Conservation (phyloP, 352 stramenopile genomes). For the Phytophthora pluvialis region DNA sequence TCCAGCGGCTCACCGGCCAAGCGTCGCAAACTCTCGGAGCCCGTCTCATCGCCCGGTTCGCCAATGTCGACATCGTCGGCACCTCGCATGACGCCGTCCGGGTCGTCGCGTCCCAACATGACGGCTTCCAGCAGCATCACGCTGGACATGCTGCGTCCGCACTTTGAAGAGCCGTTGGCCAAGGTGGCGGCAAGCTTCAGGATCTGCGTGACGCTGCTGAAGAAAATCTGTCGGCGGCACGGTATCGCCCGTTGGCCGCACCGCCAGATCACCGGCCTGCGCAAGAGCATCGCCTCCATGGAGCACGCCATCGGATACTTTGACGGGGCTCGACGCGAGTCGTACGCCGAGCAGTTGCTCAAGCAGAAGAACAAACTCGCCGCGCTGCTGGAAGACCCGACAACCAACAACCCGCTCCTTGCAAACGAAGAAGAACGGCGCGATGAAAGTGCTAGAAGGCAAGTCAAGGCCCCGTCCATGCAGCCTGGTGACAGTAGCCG, state of each 20-base stretch:
- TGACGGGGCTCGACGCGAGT: conserved; percentile 67
- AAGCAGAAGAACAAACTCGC: conserved; percentile 83
- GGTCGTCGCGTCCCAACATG: conserved; percentile 62
- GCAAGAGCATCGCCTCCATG: conserved; percentile 89
- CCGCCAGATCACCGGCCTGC: conserved; percentile 86
- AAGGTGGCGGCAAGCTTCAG: conserved; percentile 80
- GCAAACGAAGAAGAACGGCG: conserved; percentile 38
- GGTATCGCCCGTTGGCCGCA: conserved; percentile 85
- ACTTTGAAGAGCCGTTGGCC: conserved; percentile 86
- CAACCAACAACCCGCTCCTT: conserved; percentile 50
- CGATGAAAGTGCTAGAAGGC: conserved; percentile 4
- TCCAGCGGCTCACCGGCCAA: conserved; percentile 22
- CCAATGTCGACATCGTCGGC: conserved; percentile 20
- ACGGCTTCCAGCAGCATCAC: conserved; percentile 82
- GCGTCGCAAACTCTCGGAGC: conserved; percentile 32
- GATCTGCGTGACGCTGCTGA: conserved; percentile 86
- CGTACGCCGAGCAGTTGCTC: conserved; percentile 71
- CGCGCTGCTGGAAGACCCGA: conserved; percentile 68
- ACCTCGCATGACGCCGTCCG: conserved; percentile 24
- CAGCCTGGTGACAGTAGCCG: conserved; percentile 2
- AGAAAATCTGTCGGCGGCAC: conserved; percentile 87
- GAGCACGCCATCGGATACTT: conserved; percentile 85
- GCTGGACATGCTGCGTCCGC: conserved; percentile 77
- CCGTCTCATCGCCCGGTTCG: conserved; percentile 24
- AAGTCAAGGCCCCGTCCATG: conserved; percentile 12